Evolutionary conservation across 345 rosid genomes (phyloP).

Genomic region (Eucalyptus cloeziana): DNA sequence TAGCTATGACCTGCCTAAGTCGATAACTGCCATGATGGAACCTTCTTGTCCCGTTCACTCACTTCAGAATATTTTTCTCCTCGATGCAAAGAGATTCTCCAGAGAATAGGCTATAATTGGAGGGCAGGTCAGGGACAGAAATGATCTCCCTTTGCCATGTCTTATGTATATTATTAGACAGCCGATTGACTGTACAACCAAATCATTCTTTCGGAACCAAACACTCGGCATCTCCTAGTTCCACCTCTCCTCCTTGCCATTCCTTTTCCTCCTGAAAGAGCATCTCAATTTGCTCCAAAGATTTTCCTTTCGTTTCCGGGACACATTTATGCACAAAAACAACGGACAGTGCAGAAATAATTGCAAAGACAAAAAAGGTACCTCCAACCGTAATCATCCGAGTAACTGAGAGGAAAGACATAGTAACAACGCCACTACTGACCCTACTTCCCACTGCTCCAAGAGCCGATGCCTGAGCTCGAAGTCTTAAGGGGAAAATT

Average conservation of each 20-base stretch:
- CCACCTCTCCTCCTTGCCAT: not conserved
- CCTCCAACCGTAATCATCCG: constrained; percentile 49
- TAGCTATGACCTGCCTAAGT: not conserved
- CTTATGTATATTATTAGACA: not conserved
- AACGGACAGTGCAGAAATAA: constrained; percentile 33
- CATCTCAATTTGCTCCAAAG: constrained; percentile 54
- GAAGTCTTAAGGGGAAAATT: constrained; percentile 50
- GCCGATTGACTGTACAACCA: not conserved
- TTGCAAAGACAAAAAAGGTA: constrained; percentile 40
- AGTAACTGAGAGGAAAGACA: constrained; percentile 54
- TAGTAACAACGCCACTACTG: constrained; percentile 46
- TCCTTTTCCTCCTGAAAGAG: constrained; percentile 11
- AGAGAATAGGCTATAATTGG: not conserved
- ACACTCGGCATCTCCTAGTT: not conserved
- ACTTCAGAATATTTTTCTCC: not conserved
- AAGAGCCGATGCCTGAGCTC: constrained; percentile 58
- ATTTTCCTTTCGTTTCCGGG: constrained; percentile 64
- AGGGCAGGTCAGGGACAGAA: not conserved
- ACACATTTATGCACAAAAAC: constrained; percentile 19
- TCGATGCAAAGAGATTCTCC: not conserved
- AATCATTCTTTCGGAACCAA: not conserved
- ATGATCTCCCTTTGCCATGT: not conserved
- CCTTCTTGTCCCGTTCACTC: not conserved
- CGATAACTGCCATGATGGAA: not conserved
- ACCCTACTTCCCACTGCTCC: constrained; percentile 60